These are phyloP conservation scores for Tulasnella sp. DNA, from an alignment of 768 basidiomycete genomes.

Conservation along the genomic window DNA sequence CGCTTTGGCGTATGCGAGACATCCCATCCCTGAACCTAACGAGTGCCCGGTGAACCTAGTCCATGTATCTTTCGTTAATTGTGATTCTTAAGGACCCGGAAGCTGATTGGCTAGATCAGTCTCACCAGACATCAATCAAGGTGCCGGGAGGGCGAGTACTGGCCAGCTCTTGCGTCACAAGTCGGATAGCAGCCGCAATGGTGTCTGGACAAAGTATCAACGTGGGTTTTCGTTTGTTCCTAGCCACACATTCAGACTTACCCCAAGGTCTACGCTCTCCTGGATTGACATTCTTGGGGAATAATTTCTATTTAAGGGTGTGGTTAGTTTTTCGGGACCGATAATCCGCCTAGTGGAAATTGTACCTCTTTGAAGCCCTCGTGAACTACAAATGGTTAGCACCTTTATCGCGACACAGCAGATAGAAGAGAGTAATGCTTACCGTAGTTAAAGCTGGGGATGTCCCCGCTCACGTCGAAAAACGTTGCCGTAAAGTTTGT, in stretches of 20 bases:
- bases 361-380: slow-evolving; percentile 30
- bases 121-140: slow-evolving; percentile 29
- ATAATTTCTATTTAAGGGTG: slow-evolving; percentile 6
- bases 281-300: background rate
- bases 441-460: slow-evolving; percentile 4
- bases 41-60: slow-evolving; percentile 31
- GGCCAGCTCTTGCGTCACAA: slow-evolving; percentile 27
- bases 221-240: background rate
- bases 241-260: background rate
- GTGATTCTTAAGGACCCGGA: background rate
- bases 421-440: background rate
- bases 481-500: slow-evolving; percentile 26
- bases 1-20: slow-evolving; percentile 27
- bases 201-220: slow-evolving; percentile 16
- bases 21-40: slow-evolving; percentile 30
- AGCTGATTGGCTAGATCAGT: background rate
- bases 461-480: background rate
- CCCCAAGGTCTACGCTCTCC: slow-evolving; percentile 9
- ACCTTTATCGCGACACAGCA: background rate
- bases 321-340: background rate
- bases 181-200: slow-evolving; percentile 27
- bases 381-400: slow-evolving; percentile 23
- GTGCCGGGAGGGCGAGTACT: slow-evolving; percentile 22
- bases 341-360: background rate
- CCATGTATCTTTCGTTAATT: background rate